Conservation (phyloP, 2,329 filamentous ascomycete species). For the Penicillium sp. region DNA sequence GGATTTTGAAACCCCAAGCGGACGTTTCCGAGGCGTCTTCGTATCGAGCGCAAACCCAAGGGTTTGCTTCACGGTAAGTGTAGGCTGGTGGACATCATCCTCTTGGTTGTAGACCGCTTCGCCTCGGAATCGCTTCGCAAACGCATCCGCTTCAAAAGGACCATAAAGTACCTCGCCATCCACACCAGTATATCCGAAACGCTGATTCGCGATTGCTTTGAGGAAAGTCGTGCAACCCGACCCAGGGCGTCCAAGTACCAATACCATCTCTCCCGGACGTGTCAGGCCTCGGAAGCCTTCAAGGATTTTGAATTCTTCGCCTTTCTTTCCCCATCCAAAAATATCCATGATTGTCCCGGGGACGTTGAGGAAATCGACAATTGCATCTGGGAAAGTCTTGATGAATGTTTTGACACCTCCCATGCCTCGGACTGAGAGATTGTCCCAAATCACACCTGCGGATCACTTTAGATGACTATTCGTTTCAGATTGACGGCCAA, state of each 20-base stretch:
- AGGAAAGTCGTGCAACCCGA: conserved; percentile 71
- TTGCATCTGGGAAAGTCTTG: conserved; percentile 75
- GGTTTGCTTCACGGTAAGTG: conserved; percentile 84
- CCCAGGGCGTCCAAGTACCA: conserved; percentile 77
- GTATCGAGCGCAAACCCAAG: conserved; percentile 81
- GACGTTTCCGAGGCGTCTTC: conserved; percentile 79
- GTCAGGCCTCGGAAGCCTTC: conserved; percentile 63
- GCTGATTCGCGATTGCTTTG: conserved; percentile 68
- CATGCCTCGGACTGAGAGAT: conserved; percentile 72
- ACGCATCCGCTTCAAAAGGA: conserved; percentile 69
- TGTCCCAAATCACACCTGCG: conserved; percentile 71
- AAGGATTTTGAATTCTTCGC: conserved; percentile 71
- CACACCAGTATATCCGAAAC: conserved; percentile 61
- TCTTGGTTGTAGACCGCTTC: conserved; percentile 86
- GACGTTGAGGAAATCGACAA: conserved; percentile 75
- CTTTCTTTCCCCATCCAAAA: conserved; percentile 67
- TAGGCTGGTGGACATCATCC: conserved; percentile 83
- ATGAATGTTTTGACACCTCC: conserved; percentile 72
- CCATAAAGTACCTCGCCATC: conserved; percentile 76
- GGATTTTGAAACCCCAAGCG: conserved; percentile 68
- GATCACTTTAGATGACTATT: neutral
- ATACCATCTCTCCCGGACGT: conserved; percentile 83
- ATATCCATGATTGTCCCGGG: conserved; percentile 64
- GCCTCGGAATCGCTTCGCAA: conserved; percentile 70
- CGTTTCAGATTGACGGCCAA: neutral